phyloP scores from a whole-genome alignment of 2,329 filamentous ascomycete species.

The Alternaria longipes region DNA sequence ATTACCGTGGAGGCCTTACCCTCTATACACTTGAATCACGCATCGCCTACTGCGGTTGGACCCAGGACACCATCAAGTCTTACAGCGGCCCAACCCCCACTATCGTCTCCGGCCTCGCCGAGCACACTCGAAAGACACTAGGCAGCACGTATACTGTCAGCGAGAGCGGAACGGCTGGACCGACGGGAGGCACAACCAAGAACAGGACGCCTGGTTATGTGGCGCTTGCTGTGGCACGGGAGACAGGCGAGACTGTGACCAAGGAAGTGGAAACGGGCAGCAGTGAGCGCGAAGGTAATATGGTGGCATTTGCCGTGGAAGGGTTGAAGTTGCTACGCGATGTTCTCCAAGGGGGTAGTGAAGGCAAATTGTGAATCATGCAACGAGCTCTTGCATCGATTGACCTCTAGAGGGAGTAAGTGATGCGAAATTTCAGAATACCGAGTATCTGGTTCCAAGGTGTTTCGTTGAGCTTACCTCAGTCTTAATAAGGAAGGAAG shows the following conservation, averaged over 20 bases:
- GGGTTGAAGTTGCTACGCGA: slow-evolving; percentile 65
- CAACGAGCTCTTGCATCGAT: neutral
- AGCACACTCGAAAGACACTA: slow-evolving; percentile 64
- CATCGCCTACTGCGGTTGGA: slow-evolving; percentile 69
- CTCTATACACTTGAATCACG: slow-evolving; percentile 68
- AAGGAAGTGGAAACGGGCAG: slow-evolving; percentile 66
- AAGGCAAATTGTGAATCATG: slow-evolving; percentile 49
- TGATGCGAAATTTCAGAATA: neutral
- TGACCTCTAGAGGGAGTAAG: neutral
- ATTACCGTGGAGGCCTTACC: slow-evolving; percentile 71
- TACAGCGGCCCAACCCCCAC: slow-evolving; percentile 69
- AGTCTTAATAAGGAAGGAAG: neutral
- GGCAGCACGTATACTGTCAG: slow-evolving; percentile 65
- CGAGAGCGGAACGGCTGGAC: slow-evolving; percentile 72
- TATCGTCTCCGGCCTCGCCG: slow-evolving; percentile 65
- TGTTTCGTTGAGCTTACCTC: neutral
- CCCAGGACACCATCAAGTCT: slow-evolving; percentile 58
- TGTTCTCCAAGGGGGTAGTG: slow-evolving; percentile 57
- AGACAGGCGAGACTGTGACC: slow-evolving; percentile 61
- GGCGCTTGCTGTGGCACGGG: slow-evolving; percentile 67
- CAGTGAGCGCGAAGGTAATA: slow-evolving; percentile 67
- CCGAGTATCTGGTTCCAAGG: neutral
- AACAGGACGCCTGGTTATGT: slow-evolving; percentile 71
- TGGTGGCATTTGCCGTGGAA: slow-evolving; percentile 69
- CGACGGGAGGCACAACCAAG: slow-evolving; percentile 63